Base-by-base conservation (phyloP, 2,329 filamentous ascomycete genomes). In the Microascus cirrosus region DNA sequence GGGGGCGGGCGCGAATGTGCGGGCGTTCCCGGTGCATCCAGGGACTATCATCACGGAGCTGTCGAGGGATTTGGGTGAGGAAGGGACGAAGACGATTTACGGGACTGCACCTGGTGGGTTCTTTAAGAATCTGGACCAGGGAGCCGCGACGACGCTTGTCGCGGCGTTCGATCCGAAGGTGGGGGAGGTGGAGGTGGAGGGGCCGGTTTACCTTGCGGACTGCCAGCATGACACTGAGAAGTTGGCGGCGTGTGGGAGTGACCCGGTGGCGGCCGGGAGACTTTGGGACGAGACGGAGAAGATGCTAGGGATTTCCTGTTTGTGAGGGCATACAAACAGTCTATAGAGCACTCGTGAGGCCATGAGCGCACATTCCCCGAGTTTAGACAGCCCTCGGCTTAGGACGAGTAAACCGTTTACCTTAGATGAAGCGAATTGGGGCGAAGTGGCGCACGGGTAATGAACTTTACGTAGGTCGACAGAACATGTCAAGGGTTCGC, bases 131-230 rank as follows among this genome's bases (percentile, higher is more conserved):
- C 48, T 10, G 56, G 55, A 55, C 24, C 58, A 64, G 24, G 62
- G 62, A 32, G 59, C 61, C 2, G 60, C 63, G 13, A 62, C 63
- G 2, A 60, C 56, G 18, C 35, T 63, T 8, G 62, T 63, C 8
- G 61, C 61, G 18, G 63, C 62, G 3, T 60, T 64, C 36, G 63
- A 64, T 24, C 61, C 62, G 4, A 54, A 42, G 11, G 56, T 64
- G 36, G 50, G 51, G 2, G 32, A 34, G 34, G 50, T 48, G 22
- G 13, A 56, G 18, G 24, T 45, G 7, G 36, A 58, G 18, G 15
- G 24, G 8, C 18, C 54, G 42, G 10, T 59, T 42, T 64, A 61
- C 42, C 25, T 64, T 18, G 56, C 60, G 15, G 56, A 63, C n/a
- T 64, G 62, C 25, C 62, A 64, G 34, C 28, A 57, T 35, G 8